A percentile compares a stretch with the other conserved stretches of the same genome.
phyloP scores from a whole-genome alignment of 1,139 yeast species.

The Entelexis paramagnoliae region DNA sequence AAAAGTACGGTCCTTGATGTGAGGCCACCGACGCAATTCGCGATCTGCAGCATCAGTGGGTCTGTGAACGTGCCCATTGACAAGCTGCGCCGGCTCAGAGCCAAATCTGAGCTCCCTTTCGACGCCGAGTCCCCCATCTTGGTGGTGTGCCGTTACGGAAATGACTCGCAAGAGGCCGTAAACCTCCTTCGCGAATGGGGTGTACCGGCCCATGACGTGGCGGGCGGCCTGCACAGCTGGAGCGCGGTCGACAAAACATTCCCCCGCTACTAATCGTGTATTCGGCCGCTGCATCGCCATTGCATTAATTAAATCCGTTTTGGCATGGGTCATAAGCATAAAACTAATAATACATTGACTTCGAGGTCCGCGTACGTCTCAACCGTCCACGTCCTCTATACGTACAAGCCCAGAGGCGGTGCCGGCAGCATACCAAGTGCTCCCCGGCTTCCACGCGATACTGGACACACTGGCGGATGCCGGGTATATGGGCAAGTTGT shows the following conservation, averaged over 20 bases:
- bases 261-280: constrained; percentile 49
- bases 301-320: no score
- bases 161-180: constrained; percentile 79
- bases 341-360: not conserved
- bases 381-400: constrained; percentile 42
- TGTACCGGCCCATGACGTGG: constrained; percentile 49
- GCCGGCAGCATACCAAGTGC: constrained; percentile 58
- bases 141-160: constrained; percentile 78
- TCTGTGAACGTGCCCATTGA: constrained; percentile 59
- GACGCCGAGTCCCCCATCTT: constrained; percentile 25
- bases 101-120: constrained; percentile 20
- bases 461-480: constrained; percentile 45
- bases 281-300: not conserved
- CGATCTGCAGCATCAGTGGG: constrained; percentile 49
- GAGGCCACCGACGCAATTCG: constrained; percentile 67
- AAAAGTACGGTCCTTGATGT: constrained; percentile 54
- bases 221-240: constrained; percentile 74
- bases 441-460: constrained; percentile 55
- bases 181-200: constrained; percentile 45
- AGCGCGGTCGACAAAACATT: constrained; percentile 50
- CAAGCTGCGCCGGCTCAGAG: constrained; percentile 28
- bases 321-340: no score
- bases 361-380: no score
- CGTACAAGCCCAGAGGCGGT: constrained; percentile 57
- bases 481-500: constrained; percentile 36